Evolutionary conservation across 2,329 filamentous ascomycete species (phyloP).

Genomic region (Cercospora sp.): DNA sequence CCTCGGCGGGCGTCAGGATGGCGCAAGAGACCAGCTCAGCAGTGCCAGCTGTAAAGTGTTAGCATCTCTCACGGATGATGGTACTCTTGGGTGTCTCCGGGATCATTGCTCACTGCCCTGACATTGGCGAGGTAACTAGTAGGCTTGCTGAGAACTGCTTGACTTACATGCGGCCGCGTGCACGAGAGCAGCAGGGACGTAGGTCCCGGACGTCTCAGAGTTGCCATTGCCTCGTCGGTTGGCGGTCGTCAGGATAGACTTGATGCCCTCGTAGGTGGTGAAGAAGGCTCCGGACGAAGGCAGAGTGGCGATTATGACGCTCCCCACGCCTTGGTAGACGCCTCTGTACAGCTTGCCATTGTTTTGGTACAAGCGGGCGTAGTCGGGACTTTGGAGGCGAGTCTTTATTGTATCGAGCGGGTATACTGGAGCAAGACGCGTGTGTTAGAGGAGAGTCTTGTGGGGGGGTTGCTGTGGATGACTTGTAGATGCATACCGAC

Average conservation of each 20-base stretch:
- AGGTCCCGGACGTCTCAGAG: conserved; percentile 26
- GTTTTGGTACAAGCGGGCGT: conserved; percentile 65
- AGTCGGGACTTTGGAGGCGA: conserved; percentile 75
- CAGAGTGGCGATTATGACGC: conserved; percentile 80
- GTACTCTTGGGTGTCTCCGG: too few species aligned
- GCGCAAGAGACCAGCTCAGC: conserved; percentile 84
- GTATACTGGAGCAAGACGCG: conserved; percentile 56
- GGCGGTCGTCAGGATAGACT: conserved; percentile 58
- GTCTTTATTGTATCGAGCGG: conserved; percentile 90
- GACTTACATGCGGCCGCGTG: conserved; percentile 64
- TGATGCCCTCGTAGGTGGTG: conserved; percentile 80
- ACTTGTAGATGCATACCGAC: conserved; percentile 42
- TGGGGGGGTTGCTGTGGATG: neutral
- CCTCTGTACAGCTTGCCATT: conserved; percentile 65
- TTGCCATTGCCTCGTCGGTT: conserved; percentile 37
- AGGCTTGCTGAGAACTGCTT: neutral
- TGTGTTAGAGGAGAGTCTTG: neutral
- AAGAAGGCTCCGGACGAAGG: conserved; percentile 90
- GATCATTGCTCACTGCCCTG: too few species aligned
- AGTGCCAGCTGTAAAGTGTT: conserved; percentile 50
- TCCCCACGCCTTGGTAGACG: conserved; percentile 83
- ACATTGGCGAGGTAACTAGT: neutral
- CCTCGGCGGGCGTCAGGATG: conserved; percentile 83
- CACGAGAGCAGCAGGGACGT: conserved; percentile 66
- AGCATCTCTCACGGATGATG: neutral